Base-by-base conservation (phyloP, 2,329 filamentous ascomycete species). In the Chalaropsis thielavioides region DNA sequence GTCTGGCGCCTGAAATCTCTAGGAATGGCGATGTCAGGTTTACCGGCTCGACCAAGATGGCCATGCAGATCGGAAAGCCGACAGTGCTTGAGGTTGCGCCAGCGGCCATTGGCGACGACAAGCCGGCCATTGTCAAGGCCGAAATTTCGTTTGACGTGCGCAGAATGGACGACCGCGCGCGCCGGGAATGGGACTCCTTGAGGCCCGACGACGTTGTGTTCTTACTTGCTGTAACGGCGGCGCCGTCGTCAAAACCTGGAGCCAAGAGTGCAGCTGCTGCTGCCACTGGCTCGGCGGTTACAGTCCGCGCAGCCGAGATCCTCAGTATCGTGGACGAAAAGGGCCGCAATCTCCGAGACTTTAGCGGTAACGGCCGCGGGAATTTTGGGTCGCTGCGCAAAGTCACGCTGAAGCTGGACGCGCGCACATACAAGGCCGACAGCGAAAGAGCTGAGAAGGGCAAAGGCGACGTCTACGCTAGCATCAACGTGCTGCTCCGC, bases 171-270 rank as follows among this genome's bases (percentile, higher is more conserved):
- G 86, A 90, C 31, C 82, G 85, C 63, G 79, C 95, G 58, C 85
- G 89, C 64, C 82, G 81, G 69, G 94, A 97, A 71, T 99, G 94
- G 94, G 94, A 97, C 70, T 84, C 86, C 3, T 79, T 99, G 44
- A 85, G 89, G 41, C 84, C 87, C 1, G 91, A 92, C 69, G 95
- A 99, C 74, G 88, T 94, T 0, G 85, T 99, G 1, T 99, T 95
- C 72, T 80, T 99, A 31, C 78, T 96, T 44, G 83, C 87, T 15
- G 81, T 97, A 1, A 22, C 58, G 60, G 62, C 46, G 8, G 7
- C 49, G 13, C 46, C 19, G 11, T 17, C 59, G 11, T 83, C 91
- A 69, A 81, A 86, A 3, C 76, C 81, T 5, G 76, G 81, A 41
- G 74, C 77, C 43, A 77, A 80, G 70, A 74, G 76, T 46, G 76